Evolutionary conservation across 2,329 filamentous ascomycete genomes (phyloP).

Genomic region (Davidsoniella australis): DNA sequence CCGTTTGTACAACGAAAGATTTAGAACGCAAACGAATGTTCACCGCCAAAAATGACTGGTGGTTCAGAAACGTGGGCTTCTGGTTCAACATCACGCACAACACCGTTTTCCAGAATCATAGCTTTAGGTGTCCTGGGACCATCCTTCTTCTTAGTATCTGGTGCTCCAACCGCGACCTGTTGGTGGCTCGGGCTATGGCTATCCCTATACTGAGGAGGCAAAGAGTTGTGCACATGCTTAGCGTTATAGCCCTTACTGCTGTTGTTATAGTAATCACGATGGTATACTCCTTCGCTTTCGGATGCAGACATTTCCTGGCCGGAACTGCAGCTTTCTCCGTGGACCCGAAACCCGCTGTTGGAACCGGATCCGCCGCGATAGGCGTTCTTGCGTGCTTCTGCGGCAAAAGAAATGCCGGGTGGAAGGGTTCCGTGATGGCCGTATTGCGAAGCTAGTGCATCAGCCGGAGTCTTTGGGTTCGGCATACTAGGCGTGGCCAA

Average conservation of each 20-base stretch:
- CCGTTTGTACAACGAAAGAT: not conserved
- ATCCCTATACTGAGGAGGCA: too few species aligned
- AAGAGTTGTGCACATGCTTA: too few species aligned
- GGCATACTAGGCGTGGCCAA: constrained; percentile 8
- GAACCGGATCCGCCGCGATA: too few species aligned
- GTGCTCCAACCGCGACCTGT: too few species aligned
- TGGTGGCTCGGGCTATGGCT: too few species aligned
- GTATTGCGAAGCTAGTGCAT: not conserved
- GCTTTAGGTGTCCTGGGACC: constrained; percentile 19
- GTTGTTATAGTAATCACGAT: too few species aligned
- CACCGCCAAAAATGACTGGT: constrained; percentile 8
- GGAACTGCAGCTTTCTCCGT: not conserved
- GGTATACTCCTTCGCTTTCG: not conserved
- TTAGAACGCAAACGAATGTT: constrained; percentile 6
- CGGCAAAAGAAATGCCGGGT: not conserved
- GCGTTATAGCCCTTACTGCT: too few species aligned
- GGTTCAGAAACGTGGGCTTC: not conserved
- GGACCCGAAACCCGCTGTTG: too few species aligned
- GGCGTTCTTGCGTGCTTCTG: not conserved
- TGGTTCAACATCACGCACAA: not conserved
- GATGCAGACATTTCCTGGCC: not conserved
- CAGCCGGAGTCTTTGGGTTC: constrained; percentile 11
- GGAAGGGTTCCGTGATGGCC: not conserved
- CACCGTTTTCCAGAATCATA: constrained; percentile 14
- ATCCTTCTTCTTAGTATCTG: not conserved